Evolutionary conservation across 169 alveolate genomes (phyloP), one percentile per base, ranked within the genome.

Genomic region (Plasmodium gaboni): DNA sequence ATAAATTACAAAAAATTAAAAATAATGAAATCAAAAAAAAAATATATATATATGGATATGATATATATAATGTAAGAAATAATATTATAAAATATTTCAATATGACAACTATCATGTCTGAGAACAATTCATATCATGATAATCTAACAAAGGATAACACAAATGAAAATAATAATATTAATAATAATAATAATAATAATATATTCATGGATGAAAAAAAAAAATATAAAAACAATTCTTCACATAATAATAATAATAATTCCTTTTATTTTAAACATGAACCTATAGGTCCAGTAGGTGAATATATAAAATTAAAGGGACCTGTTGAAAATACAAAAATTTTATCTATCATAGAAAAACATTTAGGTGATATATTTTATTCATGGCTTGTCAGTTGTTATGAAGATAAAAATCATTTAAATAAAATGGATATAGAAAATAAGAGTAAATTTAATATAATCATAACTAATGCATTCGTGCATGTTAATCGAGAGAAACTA

Each of bases 271-370:
- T 83, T 48, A 83, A 67, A 28, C 69, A 83, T 55, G 91, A 67
- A 53, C 91, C 91, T 12, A 83, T 83, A 53, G 91, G 91, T 22
- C 91, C 91, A 2, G 72, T 60, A 0, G 91, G 91, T 0, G 91
- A 83, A 83, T 83, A 83, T 50, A 83, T 83, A 55, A 69, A 59
- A 57, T 32, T 63, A n/a, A 83, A 42, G 15, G 83, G 17, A n/a
- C n/a, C 8, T 19, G 24, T 12, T 10, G 17, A 51, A 61, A 83
- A 83, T 55, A 74, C 55, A 10, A 83, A 68, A 61, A 32, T 83
- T 8, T 13, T 83, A 32, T 83, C 91, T 2, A 68, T 83, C 12
- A 83, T 83, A 10, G 91, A 83, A 42, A 83, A 83, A 28, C 91
- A 83, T 55, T 26, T 83, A 19, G 91, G 91, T 3, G 91, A 83